A percentile compares a stretch with the other conserved stretches of the same genome.
Conservation (phyloP, 2,329 filamentous ascomycete species). For the Calycina herbarum region DNA sequence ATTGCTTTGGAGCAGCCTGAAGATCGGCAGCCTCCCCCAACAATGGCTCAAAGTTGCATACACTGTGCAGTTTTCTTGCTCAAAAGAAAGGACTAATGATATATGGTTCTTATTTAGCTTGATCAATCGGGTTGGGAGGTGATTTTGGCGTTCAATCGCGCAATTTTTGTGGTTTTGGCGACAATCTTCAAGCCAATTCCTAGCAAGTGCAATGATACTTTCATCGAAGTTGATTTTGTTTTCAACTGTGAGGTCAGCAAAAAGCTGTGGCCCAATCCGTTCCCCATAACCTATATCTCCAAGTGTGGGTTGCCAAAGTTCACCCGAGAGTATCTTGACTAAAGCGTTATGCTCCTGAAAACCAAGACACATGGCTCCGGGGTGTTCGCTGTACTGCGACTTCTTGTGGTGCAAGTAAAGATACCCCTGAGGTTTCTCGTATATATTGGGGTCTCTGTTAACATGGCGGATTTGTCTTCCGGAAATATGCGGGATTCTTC, state of each 20-base stretch:
- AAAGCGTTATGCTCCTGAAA: not conserved
- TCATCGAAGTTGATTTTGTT: not conserved
- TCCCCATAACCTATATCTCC: too few relatives aligned
- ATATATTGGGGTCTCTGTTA: not conserved
- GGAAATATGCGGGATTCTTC: not conserved
- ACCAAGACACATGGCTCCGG: not conserved
- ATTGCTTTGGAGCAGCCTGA: not conserved
- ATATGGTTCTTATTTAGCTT: not conserved
- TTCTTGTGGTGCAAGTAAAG: not conserved
- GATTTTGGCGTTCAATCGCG: not conserved
- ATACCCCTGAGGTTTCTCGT: not conserved
- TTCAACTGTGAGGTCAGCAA: too few relatives aligned
- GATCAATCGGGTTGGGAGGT: not conserved
- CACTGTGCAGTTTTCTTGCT: not conserved
- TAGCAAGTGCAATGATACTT: not conserved
- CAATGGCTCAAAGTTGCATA: slow-evolving; percentile 5
- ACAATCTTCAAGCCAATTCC: not conserved
- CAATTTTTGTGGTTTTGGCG: not conserved
- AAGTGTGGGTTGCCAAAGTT: not conserved
- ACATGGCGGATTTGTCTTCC: not conserved
- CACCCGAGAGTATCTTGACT: not conserved
- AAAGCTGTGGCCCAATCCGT: too few relatives aligned
- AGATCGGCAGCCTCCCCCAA: not conserved
- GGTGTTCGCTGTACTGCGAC: not conserved
- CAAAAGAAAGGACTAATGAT: not conserved